Evolutionary conservation across 2,329 filamentous ascomycete genomes (phyloP), one percentile per base, ranked within the genome.

Genomic region (Fusarium verticillioides): DNA sequence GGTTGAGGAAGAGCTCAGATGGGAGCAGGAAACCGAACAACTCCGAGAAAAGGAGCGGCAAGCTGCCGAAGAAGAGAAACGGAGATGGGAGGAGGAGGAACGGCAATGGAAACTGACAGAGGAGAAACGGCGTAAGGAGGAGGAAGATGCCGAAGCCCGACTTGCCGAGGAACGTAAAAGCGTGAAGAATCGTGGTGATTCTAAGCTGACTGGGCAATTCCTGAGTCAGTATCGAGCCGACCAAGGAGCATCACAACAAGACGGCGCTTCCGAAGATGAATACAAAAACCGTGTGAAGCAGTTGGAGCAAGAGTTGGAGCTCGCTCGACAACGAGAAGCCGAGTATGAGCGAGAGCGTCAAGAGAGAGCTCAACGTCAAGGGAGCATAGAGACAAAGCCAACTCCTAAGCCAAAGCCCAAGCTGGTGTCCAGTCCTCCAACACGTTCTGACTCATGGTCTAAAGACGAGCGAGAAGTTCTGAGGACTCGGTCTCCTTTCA

Each of bases 171-270:
- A 96, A 78, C 89, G 92, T 53, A 86, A 87, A 76, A 86, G 89
- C 66, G 86, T 89, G 63, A 88, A 90, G 66, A 88, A 86, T 50
- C 87, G 89, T 69, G 92, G 89, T 77, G 91, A 95, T 76, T 86
- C 87, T 42, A 89, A 91, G 70, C 85, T 97, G 28, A 92, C 91
- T 68, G 95, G 95, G 5, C 95, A 97, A 79, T 95, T 92, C 76
- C 87, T 97, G 57, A 96, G 93, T 78, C 93, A 97, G 79, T 97
- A 97, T 80, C 92, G 94, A 80, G 90, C 92, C 26, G 91, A 94
- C 74, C 90, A 79, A 81, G 86, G 69, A 77, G 65, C 63, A 16
- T 49, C 73, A 47, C 72, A 75, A 23, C 68, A 75, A 32, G 74
- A 77, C 40, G 71, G 78, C 26, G 82, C 79, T 32, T 82, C 80